phyloP scores from a whole-genome alignment of 2,329 filamentous ascomycete species.

The Fusarium keratoplasticum region DNA sequence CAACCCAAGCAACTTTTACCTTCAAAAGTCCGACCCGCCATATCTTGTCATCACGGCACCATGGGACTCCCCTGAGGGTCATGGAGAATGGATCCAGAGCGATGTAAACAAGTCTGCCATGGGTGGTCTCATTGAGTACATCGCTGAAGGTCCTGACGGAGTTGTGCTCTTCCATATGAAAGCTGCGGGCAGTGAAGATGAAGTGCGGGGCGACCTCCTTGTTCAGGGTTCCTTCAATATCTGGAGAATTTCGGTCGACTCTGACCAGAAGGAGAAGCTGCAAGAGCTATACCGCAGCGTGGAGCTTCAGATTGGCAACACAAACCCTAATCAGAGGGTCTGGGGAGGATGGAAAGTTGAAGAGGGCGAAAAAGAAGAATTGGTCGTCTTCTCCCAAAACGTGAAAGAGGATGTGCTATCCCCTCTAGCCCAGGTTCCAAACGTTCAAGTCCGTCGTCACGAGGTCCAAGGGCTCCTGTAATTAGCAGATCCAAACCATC shows the following conservation, averaged over 20 bases:
- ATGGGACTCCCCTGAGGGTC: conserved; percentile 57
- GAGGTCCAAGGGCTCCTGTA: conserved; percentile 43
- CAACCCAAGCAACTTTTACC: conserved; percentile 51
- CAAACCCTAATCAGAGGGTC: conserved; percentile 47
- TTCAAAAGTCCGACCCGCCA: conserved; percentile 50
- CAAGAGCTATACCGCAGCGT: conserved; percentile 48
- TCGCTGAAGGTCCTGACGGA: conserved; percentile 47
- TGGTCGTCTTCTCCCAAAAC: conserved; percentile 55
- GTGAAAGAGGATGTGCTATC: conserved; percentile 50
- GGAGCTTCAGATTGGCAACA: conserved; percentile 46
- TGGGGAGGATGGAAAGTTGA: conserved; percentile 59
- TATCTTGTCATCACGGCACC: conserved; percentile 57
- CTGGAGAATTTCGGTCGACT: conserved; percentile 47
- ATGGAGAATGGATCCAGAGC: conserved; percentile 58
- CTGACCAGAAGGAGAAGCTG: conserved; percentile 48
- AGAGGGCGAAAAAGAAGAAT: conserved; percentile 50
- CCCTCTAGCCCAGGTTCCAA: conserved; percentile 36
- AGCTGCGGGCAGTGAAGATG: conserved; percentile 41
- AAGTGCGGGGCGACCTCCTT: conserved; percentile 42
- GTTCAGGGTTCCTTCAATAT: conserved; percentile 50
- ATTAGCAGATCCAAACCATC: conserved; percentile 20
- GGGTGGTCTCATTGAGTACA: conserved; percentile 47
- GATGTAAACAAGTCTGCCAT: conserved; percentile 54
- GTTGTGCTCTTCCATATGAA: conserved; percentile 57
- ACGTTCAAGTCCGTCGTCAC: conserved; percentile 34